Conservation (phyloP, 495 filamentous ascomycete species). For the Podospora bellae-mahoneyi region DNA sequence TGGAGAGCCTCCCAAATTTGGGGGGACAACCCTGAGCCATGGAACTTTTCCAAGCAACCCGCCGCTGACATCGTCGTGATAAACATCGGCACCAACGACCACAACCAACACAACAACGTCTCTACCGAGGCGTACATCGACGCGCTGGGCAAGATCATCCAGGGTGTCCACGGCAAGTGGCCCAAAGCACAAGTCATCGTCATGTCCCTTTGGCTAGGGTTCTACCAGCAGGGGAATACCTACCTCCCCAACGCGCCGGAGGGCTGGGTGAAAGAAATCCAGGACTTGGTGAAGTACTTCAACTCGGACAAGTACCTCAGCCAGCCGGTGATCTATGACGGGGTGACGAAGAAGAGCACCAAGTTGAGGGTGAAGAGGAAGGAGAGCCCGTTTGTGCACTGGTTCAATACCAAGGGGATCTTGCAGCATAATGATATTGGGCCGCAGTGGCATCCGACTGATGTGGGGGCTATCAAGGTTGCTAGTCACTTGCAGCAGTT, state of each 20-base stretch:
- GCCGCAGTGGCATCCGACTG: conserved; percentile 61
- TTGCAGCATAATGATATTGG: conserved; percentile 68
- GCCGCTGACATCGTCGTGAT: conserved; percentile 64
- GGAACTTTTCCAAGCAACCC: conserved; percentile 58
- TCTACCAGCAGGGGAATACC: conserved; percentile 50
- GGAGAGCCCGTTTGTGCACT: conserved; percentile 57
- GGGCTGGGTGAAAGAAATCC: conserved; percentile 51
- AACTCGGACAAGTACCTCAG: conserved; percentile 46
- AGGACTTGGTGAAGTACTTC: conserved; percentile 55
- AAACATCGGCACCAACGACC: conserved; percentile 67
- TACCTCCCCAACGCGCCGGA: conserved; percentile 50
- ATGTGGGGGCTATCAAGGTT: conserved; percentile 65
- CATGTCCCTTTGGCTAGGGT: conserved; percentile 64
- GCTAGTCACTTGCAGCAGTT: conserved; percentile 64
- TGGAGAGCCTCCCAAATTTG: conserved; percentile 49
- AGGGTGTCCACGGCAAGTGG: conserved; percentile 58
- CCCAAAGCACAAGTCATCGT: conserved; percentile 61
- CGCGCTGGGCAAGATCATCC: conserved; percentile 57
- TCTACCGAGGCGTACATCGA: conserved; percentile 51
- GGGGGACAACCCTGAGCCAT: conserved; percentile 56
- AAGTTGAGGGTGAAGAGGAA: conserved; percentile 28
- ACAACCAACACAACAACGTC: conserved; percentile 57
- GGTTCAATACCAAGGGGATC: conserved; percentile 65
- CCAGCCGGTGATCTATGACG: conserved; percentile 44
- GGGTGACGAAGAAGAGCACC: conserved; percentile 40